Conservation (phyloP, 2,329 filamentous ascomycete genomes). For the Aureobasidium sp. region DNA sequence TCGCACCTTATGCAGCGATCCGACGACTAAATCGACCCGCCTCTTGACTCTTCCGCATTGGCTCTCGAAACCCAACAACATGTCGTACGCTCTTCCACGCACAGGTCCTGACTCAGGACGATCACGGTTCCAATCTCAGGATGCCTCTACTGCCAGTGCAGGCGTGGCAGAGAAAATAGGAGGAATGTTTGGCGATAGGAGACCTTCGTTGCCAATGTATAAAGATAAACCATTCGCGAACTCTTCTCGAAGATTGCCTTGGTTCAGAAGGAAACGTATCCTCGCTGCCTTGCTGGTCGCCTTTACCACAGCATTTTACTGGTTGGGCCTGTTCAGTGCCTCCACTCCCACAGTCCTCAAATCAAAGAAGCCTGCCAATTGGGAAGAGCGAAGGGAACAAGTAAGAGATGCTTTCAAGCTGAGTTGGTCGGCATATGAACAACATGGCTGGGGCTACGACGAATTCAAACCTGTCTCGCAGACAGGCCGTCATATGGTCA, state of each 20-base stretch:
- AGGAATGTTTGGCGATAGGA: constrained; percentile 55
- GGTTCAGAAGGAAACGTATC: constrained; percentile 59
- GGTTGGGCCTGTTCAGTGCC: constrained; percentile 54
- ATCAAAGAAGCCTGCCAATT: constrained; percentile 43
- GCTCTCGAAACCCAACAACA: background rate
- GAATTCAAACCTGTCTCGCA: constrained; percentile 81
- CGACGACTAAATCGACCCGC: background rate
- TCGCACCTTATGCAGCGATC: constrained; percentile 8
- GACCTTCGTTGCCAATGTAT: constrained; percentile 75
- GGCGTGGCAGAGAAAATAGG: constrained; percentile 43
- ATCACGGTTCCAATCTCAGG: constrained; percentile 11
- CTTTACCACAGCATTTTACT: constrained; percentile 58
- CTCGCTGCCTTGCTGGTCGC: constrained; percentile 47
- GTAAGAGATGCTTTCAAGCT: constrained; percentile 86
- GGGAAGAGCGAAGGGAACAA: constrained; percentile 67
- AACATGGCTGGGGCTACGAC: constrained; percentile 90
- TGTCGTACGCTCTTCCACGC: constrained; percentile 12
- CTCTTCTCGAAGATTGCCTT: constrained; percentile 48
- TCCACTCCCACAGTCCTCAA: background rate
- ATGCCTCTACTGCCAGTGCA: constrained; percentile 16
- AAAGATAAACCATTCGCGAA: constrained; percentile 92
- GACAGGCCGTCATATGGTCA: constrained; percentile 73
- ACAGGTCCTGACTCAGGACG: background rate
- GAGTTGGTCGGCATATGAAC: constrained; percentile 89
- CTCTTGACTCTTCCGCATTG: background rate